Base-by-base conservation (phyloP, 2,329 filamentous ascomycete genomes). In the Colletotrichum australisinense region DNA sequence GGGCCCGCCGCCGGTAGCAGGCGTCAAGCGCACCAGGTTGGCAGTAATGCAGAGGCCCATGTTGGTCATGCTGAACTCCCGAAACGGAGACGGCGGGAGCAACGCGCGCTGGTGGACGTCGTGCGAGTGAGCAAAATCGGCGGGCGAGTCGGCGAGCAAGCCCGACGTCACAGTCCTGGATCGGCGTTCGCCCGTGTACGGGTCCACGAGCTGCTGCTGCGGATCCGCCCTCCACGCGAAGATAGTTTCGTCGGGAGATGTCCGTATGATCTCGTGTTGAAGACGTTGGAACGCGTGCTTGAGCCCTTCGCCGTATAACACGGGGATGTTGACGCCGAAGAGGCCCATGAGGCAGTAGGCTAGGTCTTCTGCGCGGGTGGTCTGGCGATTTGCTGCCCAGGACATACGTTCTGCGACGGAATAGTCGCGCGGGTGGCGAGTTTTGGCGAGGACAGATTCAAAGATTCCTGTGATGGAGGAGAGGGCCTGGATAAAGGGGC, bases 271-370 rank as follows among this genome's bases (percentile, higher is more conserved):
- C 42, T 73, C 62, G 38, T 73, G 65, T 60, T 77, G 75, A 22
- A 78, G n/a, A 53, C 79, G 66, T 46, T 69, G 69, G 63, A 79
- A 80, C 2, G 78, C 77, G 32, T 72, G 74, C 16, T 24, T 35
- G 3, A 73, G 67, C 32, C 79, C 78, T 63, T 81, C 79, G 28
- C 79, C 78, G 60, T 81, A 81, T 1, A 77, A 72, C 12, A 78
- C 69, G 11, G 77, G 75, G 75, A 81, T 79, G 30, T 75, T 78
- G 26, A 81, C 75, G 52, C 74, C 72, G 38, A 81, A 80, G 7
- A 81, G 57, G 11, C 80, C 80, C 32, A 80, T 65, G 26, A 81
- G 69, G 30, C 77, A 78, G 60, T 81, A 81, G 1, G 79, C 79
- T 1, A 75, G 60, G 68, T 81, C 78, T 60, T 80, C 76, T 63